A percentile compares a stretch with the other conserved stretches of the same genome.
phyloP scores from a whole-genome alignment of 129 eudicot genomes.

The Saposhnikovia divaricata region DNA sequence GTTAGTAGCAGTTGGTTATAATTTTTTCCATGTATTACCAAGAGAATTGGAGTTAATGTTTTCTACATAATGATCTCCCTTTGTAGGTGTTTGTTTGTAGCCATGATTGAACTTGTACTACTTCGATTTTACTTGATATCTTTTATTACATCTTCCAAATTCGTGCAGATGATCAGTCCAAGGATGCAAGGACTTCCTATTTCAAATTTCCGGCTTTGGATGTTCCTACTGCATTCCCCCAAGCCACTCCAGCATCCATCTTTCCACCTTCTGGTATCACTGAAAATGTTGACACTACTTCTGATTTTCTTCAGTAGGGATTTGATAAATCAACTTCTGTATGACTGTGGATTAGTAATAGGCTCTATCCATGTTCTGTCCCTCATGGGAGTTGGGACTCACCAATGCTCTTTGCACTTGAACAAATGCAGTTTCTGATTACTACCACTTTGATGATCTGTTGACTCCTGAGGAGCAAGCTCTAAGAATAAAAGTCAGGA shows the following conservation, averaged over 20 bases:
- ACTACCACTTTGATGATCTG: constrained; percentile 77
- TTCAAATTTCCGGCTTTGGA: constrained; percentile 60
- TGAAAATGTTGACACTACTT: background rate
- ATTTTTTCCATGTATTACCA: background rate
- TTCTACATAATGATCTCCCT: background rate
- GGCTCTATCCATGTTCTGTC: background rate
- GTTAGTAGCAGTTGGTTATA: background rate
- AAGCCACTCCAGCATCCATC: constrained; percentile 90
- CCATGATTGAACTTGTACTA: background rate
- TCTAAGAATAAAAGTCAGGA: constrained; percentile 57
- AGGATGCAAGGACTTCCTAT: constrained; percentile 45
- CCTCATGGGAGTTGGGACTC: background rate
- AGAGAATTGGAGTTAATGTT: background rate
- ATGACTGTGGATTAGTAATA: background rate
- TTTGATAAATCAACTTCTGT: background rate
- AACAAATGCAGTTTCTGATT: constrained; percentile 68
- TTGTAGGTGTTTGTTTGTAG: background rate
- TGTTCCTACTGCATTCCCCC: constrained; percentile 80
- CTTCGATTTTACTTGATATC: background rate
- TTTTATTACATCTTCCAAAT: background rate
- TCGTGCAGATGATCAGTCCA: constrained; percentile 41
- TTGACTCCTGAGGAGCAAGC: constrained; percentile 72
- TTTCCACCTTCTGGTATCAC: constrained; percentile 88
- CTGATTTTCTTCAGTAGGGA: no score
- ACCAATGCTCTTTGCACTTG: background rate